A percentile compares a stretch with the other conserved stretches of the same genome.
phyloP scores from a whole-genome alignment of 495 filamentous ascomycete genomes.

The Neurospora sublineolata region DNA sequence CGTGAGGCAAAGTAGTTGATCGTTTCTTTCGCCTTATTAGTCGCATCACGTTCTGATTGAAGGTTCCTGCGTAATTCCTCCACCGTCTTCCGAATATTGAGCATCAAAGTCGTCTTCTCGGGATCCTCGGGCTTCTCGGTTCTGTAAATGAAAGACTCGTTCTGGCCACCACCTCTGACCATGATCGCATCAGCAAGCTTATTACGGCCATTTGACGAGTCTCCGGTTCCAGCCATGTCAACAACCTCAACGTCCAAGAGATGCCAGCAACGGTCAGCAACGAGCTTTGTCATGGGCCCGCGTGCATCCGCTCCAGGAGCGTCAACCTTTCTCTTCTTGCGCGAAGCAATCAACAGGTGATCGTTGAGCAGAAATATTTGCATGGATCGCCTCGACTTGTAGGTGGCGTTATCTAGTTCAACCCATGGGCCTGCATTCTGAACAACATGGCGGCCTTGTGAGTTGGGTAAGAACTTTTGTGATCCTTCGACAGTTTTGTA shows the following conservation, averaged over 20 bases:
- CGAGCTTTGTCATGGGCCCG: slow-evolving; percentile 61
- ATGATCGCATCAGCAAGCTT: slow-evolving; percentile 80
- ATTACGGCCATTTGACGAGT: slow-evolving; percentile 44
- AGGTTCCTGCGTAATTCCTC: slow-evolving; percentile 78
- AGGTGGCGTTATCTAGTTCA: slow-evolving; percentile 92
- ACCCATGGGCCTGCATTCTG: slow-evolving; percentile 86
- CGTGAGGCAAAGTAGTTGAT: slow-evolving; percentile 71
- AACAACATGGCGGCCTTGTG: slow-evolving; percentile 82
- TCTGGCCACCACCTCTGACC: slow-evolving; percentile 65
- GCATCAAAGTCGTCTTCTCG: slow-evolving; percentile 69
- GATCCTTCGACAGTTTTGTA: slow-evolving; percentile 95
- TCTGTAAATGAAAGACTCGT: slow-evolving; percentile 84
- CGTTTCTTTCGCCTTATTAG: slow-evolving; percentile 63
- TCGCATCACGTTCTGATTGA: slow-evolving; percentile 71
- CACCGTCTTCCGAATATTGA: slow-evolving; percentile 80
- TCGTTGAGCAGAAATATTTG: slow-evolving; percentile 91
- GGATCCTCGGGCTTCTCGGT: slow-evolving; percentile 61
- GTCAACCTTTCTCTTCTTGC: slow-evolving; percentile 81
- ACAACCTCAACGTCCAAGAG: slow-evolving; percentile 87
- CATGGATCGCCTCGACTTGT: slow-evolving; percentile 75
- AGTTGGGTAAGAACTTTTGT: slow-evolving; percentile 88
- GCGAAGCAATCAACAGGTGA: slow-evolving; percentile 78
- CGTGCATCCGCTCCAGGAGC: slow-evolving; percentile 44
- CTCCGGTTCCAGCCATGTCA: slow-evolving; percentile 60
- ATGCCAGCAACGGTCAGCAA: slow-evolving; percentile 91